Conservation (phyloP, 345 rosid species). For the Arabis alpina region DNA sequence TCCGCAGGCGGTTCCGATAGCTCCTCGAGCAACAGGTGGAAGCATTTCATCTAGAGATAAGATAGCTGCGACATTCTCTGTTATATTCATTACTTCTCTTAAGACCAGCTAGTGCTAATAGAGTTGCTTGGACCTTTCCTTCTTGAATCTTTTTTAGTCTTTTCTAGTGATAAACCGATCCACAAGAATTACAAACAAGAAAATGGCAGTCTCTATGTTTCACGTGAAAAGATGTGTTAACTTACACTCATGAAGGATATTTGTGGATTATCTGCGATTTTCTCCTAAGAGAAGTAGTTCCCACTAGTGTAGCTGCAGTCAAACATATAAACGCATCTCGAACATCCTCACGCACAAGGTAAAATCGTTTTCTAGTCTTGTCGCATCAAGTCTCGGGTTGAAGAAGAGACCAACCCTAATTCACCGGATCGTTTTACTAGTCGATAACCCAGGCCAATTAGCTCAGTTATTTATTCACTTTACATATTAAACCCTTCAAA, state of each 20-base stretch:
- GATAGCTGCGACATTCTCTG: conserved; percentile 76
- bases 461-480: too few relatives aligned
- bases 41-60: conserved; percentile 92
- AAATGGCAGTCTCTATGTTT: background rate
- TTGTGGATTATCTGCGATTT: conserved; percentile 92
- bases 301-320: conserved; percentile 68
- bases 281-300: conserved; percentile 97
- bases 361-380: conserved; percentile 64
- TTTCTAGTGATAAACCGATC: conserved; percentile 46
- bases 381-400: too few relatives aligned
- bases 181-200: background rate
- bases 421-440: too few relatives aligned
- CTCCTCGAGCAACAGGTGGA: conserved; percentile 99
- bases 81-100: conserved; percentile 76
- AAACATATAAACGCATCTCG: conserved; percentile 89
- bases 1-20: conserved; percentile 96
- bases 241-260: conserved; percentile 80
- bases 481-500: too few relatives aligned
- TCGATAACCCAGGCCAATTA: too few relatives aligned
- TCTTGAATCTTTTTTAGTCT: conserved; percentile 83
- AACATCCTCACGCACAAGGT: conserved; percentile 97
- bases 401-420: too few relatives aligned
- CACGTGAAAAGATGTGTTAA: conserved; percentile 9
- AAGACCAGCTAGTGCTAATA: conserved; percentile 95
- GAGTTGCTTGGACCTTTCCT: conserved; percentile 85